These are phyloP conservation scores for Coniferiporia weirii DNA, from an alignment of 1,284 basidiomycete genomes.

Conservation along the genomic window DNA sequence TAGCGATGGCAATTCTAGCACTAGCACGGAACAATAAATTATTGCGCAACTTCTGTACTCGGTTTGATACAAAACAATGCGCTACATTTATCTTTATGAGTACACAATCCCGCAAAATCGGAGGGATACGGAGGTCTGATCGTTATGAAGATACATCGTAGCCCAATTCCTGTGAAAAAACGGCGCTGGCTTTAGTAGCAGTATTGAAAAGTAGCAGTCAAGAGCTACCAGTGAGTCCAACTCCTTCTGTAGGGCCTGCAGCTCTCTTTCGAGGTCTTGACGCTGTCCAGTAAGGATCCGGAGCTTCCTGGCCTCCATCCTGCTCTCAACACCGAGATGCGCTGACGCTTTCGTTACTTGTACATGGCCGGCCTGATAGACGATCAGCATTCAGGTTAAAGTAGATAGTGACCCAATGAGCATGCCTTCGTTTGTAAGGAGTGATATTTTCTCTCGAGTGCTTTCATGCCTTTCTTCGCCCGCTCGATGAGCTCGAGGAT, in stretches of 20 bases:
- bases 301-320: constrained; percentile 56
- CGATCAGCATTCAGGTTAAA: constrained; percentile 43
- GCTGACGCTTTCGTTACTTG: constrained; percentile 45
- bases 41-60: constrained; percentile 1
- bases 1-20: neutral
- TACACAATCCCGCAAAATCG: neutral
- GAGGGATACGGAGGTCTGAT: neutral
- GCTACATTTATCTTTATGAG: no score
- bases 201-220: neutral
- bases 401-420: neutral
- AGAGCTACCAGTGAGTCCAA: constrained; percentile 45
- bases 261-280: constrained; percentile 54
- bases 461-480: constrained; percentile 61
- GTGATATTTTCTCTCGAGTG: constrained; percentile 53
- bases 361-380: constrained; percentile 39
- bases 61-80: neutral
- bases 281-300: constrained; percentile 60
- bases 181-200: neutral
- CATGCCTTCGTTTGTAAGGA: constrained; percentile 56
- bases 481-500: constrained; percentile 65
- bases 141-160: constrained; percentile 10
- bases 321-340: constrained; percentile 25
- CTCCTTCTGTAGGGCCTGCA: constrained; percentile 51
- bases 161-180: neutral
- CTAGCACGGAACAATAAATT: constrained; percentile 6